These are phyloP conservation scores for Russula virescens DNA, from an alignment of 768 basidiomycete species.

Conservation along the genomic window DNA sequence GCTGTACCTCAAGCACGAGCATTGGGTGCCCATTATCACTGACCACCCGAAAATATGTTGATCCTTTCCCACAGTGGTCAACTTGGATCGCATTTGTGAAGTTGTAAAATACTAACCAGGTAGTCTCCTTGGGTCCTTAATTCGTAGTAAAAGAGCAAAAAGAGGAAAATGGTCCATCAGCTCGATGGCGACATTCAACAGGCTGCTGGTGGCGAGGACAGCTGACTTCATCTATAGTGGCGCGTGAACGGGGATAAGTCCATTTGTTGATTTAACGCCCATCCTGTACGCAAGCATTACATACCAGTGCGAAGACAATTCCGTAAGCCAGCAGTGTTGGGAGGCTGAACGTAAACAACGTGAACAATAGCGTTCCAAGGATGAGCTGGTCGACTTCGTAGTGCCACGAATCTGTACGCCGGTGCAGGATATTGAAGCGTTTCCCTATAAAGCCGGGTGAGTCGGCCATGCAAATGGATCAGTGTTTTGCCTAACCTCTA, in stretches of 20 bases:
- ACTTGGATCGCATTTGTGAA: neutral
- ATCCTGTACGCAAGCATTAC: neutral
- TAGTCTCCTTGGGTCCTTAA: conserved; percentile 78
- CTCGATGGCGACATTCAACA: conserved; percentile 57
- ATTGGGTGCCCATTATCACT: neutral
- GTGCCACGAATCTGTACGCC: conserved; percentile 83
- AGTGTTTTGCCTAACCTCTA: conserved; percentile 50
- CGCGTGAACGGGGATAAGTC: neutral
- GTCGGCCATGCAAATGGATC: neutral
- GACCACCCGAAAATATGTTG: conserved; percentile 14
- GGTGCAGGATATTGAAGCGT: conserved; percentile 78
- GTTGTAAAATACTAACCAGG: conserved; percentile 51
- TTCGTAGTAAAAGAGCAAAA: conserved; percentile 76
- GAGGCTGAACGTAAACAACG: conserved; percentile 71
- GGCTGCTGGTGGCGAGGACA: conserved; percentile 54
- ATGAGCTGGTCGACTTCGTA: conserved; percentile 92
- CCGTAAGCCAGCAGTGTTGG: conserved; percentile 89
- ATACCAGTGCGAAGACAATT: conserved; percentile 69
- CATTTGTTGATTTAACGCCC: too few relatives aligned
- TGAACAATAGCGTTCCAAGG: conserved; percentile 89
- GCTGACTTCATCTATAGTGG: conserved; percentile 43
- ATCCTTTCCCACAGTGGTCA: neutral
- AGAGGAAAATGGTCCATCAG: conserved; percentile 92
- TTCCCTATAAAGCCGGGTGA: conserved; percentile 52
- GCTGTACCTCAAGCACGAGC: conserved; percentile 17